A percentile compares a stretch with the other conserved stretches of the same genome.
phyloP scores from a whole-genome alignment of 805 yeast species.

The Blastobotrys muscicola region DNA sequence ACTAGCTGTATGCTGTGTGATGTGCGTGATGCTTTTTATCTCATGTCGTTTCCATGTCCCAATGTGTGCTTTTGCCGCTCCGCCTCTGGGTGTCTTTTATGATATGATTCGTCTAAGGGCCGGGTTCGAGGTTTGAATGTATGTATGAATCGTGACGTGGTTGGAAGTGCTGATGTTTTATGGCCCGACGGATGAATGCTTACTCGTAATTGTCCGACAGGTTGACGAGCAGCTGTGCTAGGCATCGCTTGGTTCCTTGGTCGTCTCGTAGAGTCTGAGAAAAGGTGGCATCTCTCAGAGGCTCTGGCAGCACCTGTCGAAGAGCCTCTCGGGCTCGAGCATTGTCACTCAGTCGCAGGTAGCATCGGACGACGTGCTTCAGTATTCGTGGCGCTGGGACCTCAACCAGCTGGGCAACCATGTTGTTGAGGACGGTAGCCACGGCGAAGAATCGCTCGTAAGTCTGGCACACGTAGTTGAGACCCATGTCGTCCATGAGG shows the following conservation, averaged over 20 bases:
- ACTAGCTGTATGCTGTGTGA: too few species aligned
- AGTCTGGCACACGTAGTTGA: constrained; percentile 88
- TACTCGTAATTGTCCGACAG: constrained; percentile 36
- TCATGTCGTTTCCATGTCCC: too few species aligned
- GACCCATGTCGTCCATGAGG: constrained; percentile 82
- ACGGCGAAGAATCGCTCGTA: constrained; percentile 93
- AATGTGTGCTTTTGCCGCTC: too few species aligned
- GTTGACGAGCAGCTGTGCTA: constrained; percentile 70
- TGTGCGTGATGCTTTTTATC: too few species aligned
- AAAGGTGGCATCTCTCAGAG: constrained; percentile 81
- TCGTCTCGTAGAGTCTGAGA: constrained; percentile 73
- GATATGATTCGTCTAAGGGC: too few species aligned
- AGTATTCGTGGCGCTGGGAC: constrained; percentile 65
- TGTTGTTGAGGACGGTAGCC: constrained; percentile 71
- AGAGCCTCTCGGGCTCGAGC: constrained; percentile 83
- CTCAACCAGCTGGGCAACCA: constrained; percentile 78
- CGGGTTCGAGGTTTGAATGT: too few species aligned
- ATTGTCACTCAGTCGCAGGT: constrained; percentile 81
- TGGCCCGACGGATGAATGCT: not conserved
- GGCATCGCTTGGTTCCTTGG: constrained; percentile 74
- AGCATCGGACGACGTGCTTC: constrained; percentile 91
- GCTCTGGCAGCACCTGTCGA: constrained; percentile 75
- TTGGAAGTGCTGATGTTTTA: not conserved
- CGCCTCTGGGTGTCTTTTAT: too few species aligned
- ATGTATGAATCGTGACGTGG: too few species aligned